A percentile compares a stretch with the other conserved stretches of the same genome.
These are phyloP conservation scores for Colletotrichum lentis DNA, from an alignment of 2,329 filamentous ascomycete genomes.

Conservation along the genomic window DNA sequence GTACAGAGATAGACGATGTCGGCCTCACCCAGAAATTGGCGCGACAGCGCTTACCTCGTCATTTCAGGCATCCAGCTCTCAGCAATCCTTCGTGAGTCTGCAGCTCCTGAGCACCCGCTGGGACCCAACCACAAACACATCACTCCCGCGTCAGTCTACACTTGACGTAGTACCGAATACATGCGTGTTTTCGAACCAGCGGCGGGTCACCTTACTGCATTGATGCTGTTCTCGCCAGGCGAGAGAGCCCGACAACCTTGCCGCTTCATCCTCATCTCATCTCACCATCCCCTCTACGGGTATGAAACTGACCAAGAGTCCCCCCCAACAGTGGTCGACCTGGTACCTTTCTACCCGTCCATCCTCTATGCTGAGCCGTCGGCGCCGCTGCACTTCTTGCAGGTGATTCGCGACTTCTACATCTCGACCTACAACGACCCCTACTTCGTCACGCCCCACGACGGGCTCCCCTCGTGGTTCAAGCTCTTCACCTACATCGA, in stretches of 20 bases:
- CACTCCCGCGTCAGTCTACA: background rate
- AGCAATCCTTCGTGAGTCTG: slow-evolving; percentile 39
- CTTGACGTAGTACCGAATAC: too few relatives aligned
- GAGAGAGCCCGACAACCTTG: background rate
- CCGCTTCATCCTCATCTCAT: background rate
- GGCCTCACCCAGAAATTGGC: slow-evolving; percentile 34
- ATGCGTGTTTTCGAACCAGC: background rate
- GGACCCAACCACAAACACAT: too few relatives aligned
- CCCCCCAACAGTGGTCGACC: slow-evolving; percentile 59
- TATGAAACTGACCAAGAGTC: slow-evolving; percentile 6
- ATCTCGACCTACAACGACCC: slow-evolving; percentile 60
- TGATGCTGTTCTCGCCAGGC: too few relatives aligned
- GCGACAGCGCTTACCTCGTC: slow-evolving; percentile 50
- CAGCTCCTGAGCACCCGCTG: background rate
- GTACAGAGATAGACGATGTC: background rate
- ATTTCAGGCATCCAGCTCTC: slow-evolving; percentile 46
- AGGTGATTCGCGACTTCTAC: slow-evolving; percentile 57
- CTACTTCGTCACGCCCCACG: slow-evolving; percentile 54
- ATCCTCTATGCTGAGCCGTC: slow-evolving; percentile 53
- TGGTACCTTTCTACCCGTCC: slow-evolving; percentile 61
- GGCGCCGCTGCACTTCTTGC: slow-evolving; percentile 58
- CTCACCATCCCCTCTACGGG: background rate
- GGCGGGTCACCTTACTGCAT: too few relatives aligned
- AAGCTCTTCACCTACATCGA: slow-evolving; percentile 60
- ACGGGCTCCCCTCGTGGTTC: slow-evolving; percentile 58